phyloP scores from a whole-genome alignment of 495 filamentous ascomycete genomes.

The Lichina pygmaea region DNA sequence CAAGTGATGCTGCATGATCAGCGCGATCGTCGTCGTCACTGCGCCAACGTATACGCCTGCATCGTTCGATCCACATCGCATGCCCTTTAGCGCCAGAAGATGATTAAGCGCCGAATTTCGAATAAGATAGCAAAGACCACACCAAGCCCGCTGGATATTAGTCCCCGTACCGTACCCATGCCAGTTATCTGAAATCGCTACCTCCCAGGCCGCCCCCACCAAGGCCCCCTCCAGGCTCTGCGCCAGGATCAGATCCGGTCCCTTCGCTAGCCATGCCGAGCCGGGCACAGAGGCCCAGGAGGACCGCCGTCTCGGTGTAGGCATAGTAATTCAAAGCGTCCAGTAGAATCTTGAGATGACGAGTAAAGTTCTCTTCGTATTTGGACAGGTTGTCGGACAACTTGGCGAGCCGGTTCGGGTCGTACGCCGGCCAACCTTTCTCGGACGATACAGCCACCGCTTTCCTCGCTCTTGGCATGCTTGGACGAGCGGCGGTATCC shows the following conservation, averaged over 20 bases:
- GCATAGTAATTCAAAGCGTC: constrained; percentile 92
- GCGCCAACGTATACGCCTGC: no score
- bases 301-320: constrained; percentile 85
- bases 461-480: constrained; percentile 9
- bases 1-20: no score
- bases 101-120: no score
- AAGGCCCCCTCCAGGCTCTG: not conserved
- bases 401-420: constrained; percentile 42
- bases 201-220: not conserved
- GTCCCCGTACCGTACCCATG: no score
- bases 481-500: not conserved
- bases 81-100: no score
- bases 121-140: no score
- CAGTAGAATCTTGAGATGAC: constrained; percentile 72
- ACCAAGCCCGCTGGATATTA: no score
- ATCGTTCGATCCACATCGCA: no score
- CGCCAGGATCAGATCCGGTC: constrained; percentile 1
- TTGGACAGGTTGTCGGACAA: constrained; percentile 60
- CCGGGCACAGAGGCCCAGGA: constrained; percentile 60
- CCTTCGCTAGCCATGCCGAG: constrained; percentile 51
- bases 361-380: constrained; percentile 77
- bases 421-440: constrained; percentile 13
- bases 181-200: no score
- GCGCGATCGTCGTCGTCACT: no score
- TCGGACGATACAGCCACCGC: constrained; percentile 7